Conservation (phyloP, 805 yeast genomes). For the Wickerhamiella brachini region DNA sequence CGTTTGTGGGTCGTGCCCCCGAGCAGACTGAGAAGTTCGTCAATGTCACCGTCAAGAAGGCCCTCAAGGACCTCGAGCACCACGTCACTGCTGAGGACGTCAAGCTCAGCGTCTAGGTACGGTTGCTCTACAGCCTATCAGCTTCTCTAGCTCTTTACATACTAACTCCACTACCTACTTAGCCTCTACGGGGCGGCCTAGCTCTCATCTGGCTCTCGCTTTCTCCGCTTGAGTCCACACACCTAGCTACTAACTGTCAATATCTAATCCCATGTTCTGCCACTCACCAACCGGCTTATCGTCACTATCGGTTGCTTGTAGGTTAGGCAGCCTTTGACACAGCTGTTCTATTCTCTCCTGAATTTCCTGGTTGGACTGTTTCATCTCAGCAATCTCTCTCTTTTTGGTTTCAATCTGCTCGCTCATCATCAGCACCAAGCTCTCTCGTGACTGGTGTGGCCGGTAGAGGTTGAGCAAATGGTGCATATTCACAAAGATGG, state of each 20-base stretch:
- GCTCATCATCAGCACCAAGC: slow-evolving; percentile 58
- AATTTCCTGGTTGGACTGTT: slow-evolving; percentile 30
- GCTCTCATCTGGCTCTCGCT: no score
- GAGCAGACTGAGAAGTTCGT: slow-evolving; percentile 93
- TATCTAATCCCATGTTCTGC: not conserved
- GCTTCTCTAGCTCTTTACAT: no score
- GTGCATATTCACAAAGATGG: slow-evolving; percentile 76
- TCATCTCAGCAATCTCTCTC: slow-evolving; percentile 23
- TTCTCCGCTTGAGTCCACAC: no score
- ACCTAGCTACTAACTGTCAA: not conserved
- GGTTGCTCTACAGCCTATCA: no score
- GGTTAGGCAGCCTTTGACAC: slow-evolving; percentile 19
- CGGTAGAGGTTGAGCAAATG: slow-evolving; percentile 84
- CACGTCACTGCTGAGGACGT: slow-evolving; percentile 54
- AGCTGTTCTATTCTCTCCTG: slow-evolving; percentile 26
- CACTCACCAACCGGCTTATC: not conserved
- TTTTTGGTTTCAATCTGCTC: slow-evolving; percentile 39
- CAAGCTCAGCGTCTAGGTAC: slow-evolving; percentile 60
- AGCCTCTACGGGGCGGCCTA: no score
- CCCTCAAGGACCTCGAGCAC: slow-evolving; percentile 53
- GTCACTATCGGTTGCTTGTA: not conserved
- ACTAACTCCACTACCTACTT: no score
- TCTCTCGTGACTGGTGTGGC: slow-evolving; percentile 90
- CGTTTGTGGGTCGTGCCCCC: slow-evolving; percentile 97
- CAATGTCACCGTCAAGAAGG: slow-evolving; percentile 67